Base-by-base conservation (phyloP, 768 basidiomycete species). In the Boletus bicolor region DNA sequence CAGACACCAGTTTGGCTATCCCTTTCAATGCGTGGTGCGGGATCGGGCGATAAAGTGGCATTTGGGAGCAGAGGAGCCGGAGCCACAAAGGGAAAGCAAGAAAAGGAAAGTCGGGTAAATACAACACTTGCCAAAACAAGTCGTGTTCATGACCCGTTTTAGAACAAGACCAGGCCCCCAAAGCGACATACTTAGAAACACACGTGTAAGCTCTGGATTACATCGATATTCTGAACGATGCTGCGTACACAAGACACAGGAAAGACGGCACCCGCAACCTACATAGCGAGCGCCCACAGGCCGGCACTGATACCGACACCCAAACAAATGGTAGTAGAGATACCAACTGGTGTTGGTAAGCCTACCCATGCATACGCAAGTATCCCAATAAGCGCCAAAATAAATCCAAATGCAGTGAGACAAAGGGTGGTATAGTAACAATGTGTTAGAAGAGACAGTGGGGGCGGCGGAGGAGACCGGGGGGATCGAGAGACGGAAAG, bases 361-460 rank as follows among this genome's bases (percentile, higher is more conserved):
- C 61, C 66, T 44, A 45, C 43, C 70, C 70, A 71, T 41, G 56
- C n/a, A 47, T 63, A 71, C 7, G 55, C 14, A 17, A 68, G 58
- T 50, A 71, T 64, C 11, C 71, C 71, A 8, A 54, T 52, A 35
- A 73, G 32, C 8, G 61, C 66, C 44, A 66, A 49, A 26, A 61
- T 36, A 39, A 73, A 73, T 2, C 70, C 70, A 11, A 28, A 34
- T 15, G 64, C 41, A 12, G 68, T 43, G 28, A 70, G 59, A 32
- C n/a, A 56, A 15, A 73, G 60, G 8, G 58, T 62, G 32, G 63
- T 73, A 32, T 55, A 57, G 32, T 64, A 73, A 52, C 68, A 71
- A 8, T 57, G 59, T 6, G 59, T 62, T 0, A 71, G 26, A 11
- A 72, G 61, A 30, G 60, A 42, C 48, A 66, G 4, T 1, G 69